A percentile compares a stretch with the other conserved stretches of the same genome.
phyloP scores from a whole-genome alignment of 192 early-diverging fungal genomes.

The Backusella australiensis region DNA sequence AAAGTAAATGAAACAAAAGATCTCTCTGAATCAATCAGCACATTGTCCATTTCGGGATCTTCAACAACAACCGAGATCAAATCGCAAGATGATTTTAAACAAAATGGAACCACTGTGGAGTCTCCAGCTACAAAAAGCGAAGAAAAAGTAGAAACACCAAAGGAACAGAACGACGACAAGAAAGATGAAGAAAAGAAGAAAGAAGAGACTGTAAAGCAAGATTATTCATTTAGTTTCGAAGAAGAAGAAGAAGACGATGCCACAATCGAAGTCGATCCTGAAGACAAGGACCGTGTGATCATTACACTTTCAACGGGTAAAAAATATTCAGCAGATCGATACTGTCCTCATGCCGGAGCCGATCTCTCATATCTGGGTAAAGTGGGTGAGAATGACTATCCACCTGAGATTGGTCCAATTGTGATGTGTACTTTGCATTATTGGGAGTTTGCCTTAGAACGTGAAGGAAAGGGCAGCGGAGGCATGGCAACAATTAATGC shows the following conservation, averaged over 20 bases:
- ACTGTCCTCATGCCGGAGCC: constrained; percentile 39
- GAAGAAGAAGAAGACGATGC: constrained; percentile 14
- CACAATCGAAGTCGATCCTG: constrained; percentile 25
- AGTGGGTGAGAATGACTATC: constrained; percentile 30
- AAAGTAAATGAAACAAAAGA: constrained; percentile 3
- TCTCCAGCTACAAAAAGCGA: neutral
- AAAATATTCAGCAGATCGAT: constrained; percentile 34
- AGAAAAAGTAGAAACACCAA: neutral
- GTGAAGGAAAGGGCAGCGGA: constrained; percentile 17
- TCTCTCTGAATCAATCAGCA: neutral
- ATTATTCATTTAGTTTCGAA: constrained; percentile 8
- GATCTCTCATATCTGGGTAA: constrained; percentile 26
- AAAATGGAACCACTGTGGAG: neutral
- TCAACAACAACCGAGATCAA: neutral
- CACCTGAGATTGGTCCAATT: constrained; percentile 37
- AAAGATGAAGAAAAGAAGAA: neutral
- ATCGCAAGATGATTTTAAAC: neutral
- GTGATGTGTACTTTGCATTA: constrained; percentile 36
- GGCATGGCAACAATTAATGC: constrained; percentile 30
- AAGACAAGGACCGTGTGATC: constrained; percentile 29
- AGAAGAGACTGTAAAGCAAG: neutral
- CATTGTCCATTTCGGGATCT: neutral
- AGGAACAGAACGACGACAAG: neutral
- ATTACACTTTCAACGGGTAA: constrained; percentile 34
- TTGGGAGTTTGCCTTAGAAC: constrained; percentile 38